phyloP scores from a whole-genome alignment of 2,329 filamentous ascomycete species.

The Coleophoma eucalyptorum region DNA sequence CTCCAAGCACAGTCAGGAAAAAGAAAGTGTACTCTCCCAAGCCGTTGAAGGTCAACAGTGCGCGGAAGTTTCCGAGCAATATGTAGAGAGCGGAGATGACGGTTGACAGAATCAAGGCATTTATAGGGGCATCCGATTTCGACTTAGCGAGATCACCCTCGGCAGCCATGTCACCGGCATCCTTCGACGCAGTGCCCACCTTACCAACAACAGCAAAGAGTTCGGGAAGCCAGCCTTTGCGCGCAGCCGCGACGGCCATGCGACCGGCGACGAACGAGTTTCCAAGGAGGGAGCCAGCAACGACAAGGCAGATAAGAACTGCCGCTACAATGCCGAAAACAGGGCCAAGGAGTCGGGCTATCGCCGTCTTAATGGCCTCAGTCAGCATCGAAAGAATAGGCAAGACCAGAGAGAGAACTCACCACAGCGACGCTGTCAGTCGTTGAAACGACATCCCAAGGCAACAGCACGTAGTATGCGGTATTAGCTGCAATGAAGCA shows the following conservation, averaged over 20 bases:
- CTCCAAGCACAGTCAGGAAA: constrained; percentile 57
- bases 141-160: background rate
- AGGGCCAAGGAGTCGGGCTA: constrained; percentile 49
- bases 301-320: constrained; percentile 54
- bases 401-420: constrained; percentile 21
- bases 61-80: constrained; percentile 55
- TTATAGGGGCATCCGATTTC: constrained; percentile 47
- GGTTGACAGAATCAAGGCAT: constrained; percentile 47
- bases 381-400: background rate
- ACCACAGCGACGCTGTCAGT: constrained; percentile 62
- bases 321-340: constrained; percentile 51
- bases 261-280: constrained; percentile 61
- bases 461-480: constrained; percentile 59
- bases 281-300: constrained; percentile 57
- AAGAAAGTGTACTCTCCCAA: constrained; percentile 61
- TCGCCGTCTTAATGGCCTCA: constrained; percentile 42
- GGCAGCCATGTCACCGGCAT: background rate
- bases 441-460: constrained; percentile 52
- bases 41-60: constrained; percentile 56
- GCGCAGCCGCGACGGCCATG: constrained; percentile 56
- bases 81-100: constrained; percentile 53
- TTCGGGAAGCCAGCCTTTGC: constrained; percentile 45
- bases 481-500: constrained; percentile 59
- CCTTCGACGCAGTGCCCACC: constrained; percentile 26
- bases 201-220: constrained; percentile 41